These are phyloP conservation scores for Cylindrotheca fusiformis DNA, from an alignment of 108 stramenopile genomes.

Conservation along the genomic window DNA sequence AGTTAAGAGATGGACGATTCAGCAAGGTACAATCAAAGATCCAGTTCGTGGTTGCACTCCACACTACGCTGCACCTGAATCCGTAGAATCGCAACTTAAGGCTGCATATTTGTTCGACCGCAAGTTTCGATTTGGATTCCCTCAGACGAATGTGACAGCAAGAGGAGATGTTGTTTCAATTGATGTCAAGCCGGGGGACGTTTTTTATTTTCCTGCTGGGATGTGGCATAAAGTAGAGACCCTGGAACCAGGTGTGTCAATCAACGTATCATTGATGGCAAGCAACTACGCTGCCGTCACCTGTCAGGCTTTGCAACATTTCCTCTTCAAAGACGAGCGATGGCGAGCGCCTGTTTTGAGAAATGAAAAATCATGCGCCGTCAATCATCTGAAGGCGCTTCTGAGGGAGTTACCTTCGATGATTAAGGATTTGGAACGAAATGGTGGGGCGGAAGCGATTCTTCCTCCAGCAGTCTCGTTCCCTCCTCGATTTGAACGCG, in stretches of 20 bases:
- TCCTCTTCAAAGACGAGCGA: constrained; percentile 51
- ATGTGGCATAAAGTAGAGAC: constrained; percentile 92
- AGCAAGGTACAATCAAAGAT: constrained; percentile 59
- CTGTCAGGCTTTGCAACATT: constrained; percentile 68
- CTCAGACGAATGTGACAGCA: constrained; percentile 49
- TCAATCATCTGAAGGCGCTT: constrained; percentile 42
- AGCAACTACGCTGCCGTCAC: constrained; percentile 74
- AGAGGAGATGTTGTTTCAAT: constrained; percentile 47
- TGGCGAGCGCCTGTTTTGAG: constrained; percentile 64
- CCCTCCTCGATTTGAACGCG: constrained; percentile 22
- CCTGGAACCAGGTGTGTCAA: constrained; percentile 73
- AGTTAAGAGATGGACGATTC: constrained; percentile 78
- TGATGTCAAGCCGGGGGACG: constrained; percentile 77
- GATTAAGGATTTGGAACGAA: constrained; percentile 34
- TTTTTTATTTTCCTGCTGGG: constrained; percentile 88
- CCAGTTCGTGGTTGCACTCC: constrained; percentile 85
- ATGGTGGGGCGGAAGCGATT: constrained; percentile 50
- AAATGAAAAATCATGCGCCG: constrained; percentile 9
- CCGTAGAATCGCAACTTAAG: constrained; percentile 87
- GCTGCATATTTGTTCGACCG: constrained; percentile 52
- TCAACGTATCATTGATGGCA: constrained; percentile 88
- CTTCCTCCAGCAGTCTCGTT: constrained; percentile 60
- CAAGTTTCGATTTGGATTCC: constrained; percentile 51
- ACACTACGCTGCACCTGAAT: constrained; percentile 71
- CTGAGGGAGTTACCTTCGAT: constrained; percentile 42